Evolutionary conservation across 108 stramenopile genomes (phyloP).

Genomic region (Cyclotella kingstonii): DNA sequence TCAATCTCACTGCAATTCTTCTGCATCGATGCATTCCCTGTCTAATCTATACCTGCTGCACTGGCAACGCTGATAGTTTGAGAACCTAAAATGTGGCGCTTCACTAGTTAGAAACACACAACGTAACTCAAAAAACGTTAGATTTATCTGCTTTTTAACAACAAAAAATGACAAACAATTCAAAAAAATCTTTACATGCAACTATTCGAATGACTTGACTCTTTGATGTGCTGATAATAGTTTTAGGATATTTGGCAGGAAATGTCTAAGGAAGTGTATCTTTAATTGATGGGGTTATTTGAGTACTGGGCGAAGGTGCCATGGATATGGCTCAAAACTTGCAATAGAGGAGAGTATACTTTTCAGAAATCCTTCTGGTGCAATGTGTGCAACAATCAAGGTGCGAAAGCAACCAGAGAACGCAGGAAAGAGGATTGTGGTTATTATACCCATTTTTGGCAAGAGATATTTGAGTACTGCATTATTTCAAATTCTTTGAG

Average conservation of each 20-base stretch:
- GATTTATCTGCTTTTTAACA: too few relatives aligned
- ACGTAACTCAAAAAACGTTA: too few relatives aligned
- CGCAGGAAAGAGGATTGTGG: constrained; percentile 70
- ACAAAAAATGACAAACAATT: too few relatives aligned
- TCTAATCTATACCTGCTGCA: too few relatives aligned
- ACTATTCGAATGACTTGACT: too few relatives aligned
- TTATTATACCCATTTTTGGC: constrained; percentile 66
- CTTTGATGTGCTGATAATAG: too few relatives aligned
- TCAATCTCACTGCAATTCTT: too few relatives aligned
- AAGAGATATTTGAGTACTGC: constrained; percentile 68
- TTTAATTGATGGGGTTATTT: constrained; percentile 62
- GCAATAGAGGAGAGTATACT: constrained; percentile 75
- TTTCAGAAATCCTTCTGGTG: constrained; percentile 68
- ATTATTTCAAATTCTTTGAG: constrained; percentile 89
- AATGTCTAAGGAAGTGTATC: constrained; percentile 85
- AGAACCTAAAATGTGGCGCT: too few relatives aligned
- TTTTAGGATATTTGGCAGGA: constrained; percentile 79
- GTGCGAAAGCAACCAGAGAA: constrained; percentile 67
- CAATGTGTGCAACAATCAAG: constrained; percentile 60
- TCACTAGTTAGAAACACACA: too few relatives aligned
- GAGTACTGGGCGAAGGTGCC: constrained; percentile 55
- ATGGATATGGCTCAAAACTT: constrained; percentile 60
- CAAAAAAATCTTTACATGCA: too few relatives aligned
- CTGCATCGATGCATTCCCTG: too few relatives aligned
- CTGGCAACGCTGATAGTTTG: too few relatives aligned